Evolutionary conservation across 2,329 filamentous ascomycete genomes (phyloP).

Genomic region (Bipolaris bicolor): DNA sequence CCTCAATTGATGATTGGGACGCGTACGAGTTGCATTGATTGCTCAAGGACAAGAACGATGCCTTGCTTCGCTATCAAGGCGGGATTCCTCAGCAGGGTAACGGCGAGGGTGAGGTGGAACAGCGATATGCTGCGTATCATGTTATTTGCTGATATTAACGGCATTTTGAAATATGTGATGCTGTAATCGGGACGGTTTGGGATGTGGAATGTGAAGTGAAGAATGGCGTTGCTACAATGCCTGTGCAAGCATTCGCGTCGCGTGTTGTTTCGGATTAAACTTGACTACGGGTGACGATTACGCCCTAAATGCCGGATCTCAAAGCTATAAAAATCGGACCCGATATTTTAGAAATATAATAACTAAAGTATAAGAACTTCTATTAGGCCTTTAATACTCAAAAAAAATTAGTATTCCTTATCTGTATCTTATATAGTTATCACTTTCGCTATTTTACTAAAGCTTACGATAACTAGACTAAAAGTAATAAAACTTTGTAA

Average conservation of each 20-base stretch:
- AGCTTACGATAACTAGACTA: too few relatives aligned
- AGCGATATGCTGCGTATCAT: conserved; percentile 82
- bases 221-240: not conserved
- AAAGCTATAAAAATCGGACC: too few relatives aligned
- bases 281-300: not conserved
- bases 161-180: conserved; percentile 63
- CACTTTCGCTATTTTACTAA: too few relatives aligned
- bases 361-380: too few relatives aligned
- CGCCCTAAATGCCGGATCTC: too few relatives aligned
- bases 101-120: conserved; percentile 83
- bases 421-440: too few relatives aligned
- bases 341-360: too few relatives aligned
- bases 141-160: conserved; percentile 77
- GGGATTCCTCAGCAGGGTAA: conserved; percentile 80
- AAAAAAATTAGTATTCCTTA: too few relatives aligned
- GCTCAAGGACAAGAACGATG: conserved; percentile 79
- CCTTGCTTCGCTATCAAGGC: conserved; percentile 76
- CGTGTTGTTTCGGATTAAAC: not conserved
- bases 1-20: not conserved
- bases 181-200: not conserved
- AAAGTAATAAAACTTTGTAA: too few relatives aligned
- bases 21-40: conserved; percentile 80
- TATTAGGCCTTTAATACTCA: too few relatives aligned
- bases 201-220: not conserved
- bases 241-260: conserved; percentile 3